These are phyloP conservation scores for Bonia amplexicaulis DNA, from an alignment of 176 grass and related monocot species.

Conservation along the genomic window DNA sequence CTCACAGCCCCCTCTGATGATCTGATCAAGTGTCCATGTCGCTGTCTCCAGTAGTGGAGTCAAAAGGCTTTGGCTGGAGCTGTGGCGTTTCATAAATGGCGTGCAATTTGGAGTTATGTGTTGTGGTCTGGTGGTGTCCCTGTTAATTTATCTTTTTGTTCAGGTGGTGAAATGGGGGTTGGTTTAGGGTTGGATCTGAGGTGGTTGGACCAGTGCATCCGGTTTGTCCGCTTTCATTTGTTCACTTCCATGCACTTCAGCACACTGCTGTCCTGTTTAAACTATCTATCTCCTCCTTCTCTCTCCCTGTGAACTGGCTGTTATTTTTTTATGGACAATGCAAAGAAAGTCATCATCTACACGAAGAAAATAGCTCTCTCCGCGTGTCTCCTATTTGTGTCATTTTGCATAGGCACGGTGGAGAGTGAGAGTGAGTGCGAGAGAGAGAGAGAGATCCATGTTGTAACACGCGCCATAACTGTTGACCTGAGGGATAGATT, in stretches of 20 bases:
- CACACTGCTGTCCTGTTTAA: neutral
- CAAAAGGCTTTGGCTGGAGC: conserved; percentile 7
- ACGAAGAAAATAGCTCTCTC: neutral
- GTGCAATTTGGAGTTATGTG: neutral
- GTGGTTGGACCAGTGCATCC: conserved; percentile 29
- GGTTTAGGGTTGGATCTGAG: neutral
- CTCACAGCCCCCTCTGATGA: neutral
- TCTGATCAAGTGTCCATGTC: neutral
- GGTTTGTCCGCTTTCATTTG: conserved; percentile 59
- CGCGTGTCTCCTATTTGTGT: neutral
- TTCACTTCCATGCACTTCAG: neutral
- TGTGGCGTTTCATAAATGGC: neutral
- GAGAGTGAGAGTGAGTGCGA: no score
- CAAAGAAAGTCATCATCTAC: no score
- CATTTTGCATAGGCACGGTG: neutral
- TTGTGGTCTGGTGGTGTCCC: neutral
- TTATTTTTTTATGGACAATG: neutral
- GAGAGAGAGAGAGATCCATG: neutral
- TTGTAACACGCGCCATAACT: neutral
- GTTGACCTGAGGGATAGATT: neutral
- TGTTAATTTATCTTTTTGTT: neutral
- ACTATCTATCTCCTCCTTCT: neutral
- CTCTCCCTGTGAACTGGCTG: neutral
- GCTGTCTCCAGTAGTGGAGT: neutral
- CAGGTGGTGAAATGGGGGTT: conserved; percentile 12